phyloP scores from a whole-genome alignment of 805 yeast genomes.

The Kuraishia cidri region DNA sequence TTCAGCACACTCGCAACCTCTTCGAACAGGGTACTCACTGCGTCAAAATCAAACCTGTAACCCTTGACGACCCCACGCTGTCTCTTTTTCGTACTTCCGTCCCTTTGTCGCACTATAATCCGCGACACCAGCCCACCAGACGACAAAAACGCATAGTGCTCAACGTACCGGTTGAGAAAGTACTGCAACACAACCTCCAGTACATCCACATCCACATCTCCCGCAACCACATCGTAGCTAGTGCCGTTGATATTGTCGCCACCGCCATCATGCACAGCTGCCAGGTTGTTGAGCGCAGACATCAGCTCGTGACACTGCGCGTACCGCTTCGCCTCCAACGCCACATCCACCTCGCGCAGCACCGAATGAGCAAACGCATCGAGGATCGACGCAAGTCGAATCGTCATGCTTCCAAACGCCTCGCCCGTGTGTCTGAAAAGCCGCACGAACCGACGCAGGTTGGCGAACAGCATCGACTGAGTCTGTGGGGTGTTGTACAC shows the following conservation, averaged over 20 bases:
- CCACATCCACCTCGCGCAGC: slow-evolving; percentile 56
- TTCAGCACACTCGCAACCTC: slow-evolving; percentile 8
- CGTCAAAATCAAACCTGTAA: slow-evolving; percentile 12
- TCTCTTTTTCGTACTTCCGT: too few relatives aligned
- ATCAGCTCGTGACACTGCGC: slow-evolving; percentile 20
- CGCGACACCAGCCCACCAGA: slow-evolving; percentile 11
- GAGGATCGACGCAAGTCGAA: slow-evolving; percentile 39
- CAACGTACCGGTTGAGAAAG: slow-evolving; percentile 19
- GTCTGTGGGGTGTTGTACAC: slow-evolving; percentile 17
- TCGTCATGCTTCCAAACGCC: slow-evolving; percentile 14
- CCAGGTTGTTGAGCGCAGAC: slow-evolving; percentile 13
- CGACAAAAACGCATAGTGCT: slow-evolving; percentile 16
- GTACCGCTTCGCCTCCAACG: slow-evolving; percentile 37
- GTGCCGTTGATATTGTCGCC: slow-evolving; percentile 21
- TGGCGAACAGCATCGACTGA: slow-evolving; percentile 21
- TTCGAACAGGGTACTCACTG: slow-evolving; percentile 15
- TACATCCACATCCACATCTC: slow-evolving; percentile 25
- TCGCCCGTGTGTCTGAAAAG: slow-evolving; percentile 9
- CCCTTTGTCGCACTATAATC: slow-evolving; percentile 11
- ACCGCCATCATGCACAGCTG: slow-evolving; percentile 7
- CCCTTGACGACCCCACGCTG: slow-evolving; percentile 19
- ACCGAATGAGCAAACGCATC: slow-evolving; percentile 70
- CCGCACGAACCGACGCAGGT: slow-evolving; percentile 15
- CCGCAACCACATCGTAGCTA: too few relatives aligned
- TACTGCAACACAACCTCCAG: slow-evolving; percentile 22